phyloP scores from a whole-genome alignment of 768 basidiomycete species.

The Xanthoconium stramineum region DNA sequence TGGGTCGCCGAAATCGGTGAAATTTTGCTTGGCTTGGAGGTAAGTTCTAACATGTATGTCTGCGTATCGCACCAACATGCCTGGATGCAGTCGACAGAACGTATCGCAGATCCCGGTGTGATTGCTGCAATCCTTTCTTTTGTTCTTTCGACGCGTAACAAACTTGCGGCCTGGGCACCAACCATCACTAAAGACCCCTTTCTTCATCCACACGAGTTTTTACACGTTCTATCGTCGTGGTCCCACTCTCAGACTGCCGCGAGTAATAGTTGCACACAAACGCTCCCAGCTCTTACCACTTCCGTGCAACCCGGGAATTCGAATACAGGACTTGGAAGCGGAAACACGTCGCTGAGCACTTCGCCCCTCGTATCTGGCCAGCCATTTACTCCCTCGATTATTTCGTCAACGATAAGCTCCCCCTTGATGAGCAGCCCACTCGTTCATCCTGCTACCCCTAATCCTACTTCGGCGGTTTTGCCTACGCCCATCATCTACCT shows the following conservation, averaged over 20 bases:
- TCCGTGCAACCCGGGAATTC: constrained; percentile 16
- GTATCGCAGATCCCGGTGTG: constrained; percentile 68
- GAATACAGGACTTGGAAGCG: constrained; percentile 10
- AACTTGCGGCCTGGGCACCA: constrained; percentile 51
- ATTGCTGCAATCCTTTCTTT: constrained; percentile 70
- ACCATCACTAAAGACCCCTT: constrained; percentile 75
- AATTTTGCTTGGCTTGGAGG: constrained; percentile 61
- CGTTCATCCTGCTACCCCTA: constrained; percentile 15
- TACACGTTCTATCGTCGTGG: constrained; percentile 42
- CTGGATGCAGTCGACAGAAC: constrained; percentile 56
- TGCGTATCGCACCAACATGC: background rate
- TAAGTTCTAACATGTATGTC: constrained; percentile 15
- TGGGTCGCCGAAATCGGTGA: constrained; percentile 71
- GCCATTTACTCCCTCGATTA: constrained; percentile 2
- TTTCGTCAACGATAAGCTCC: constrained; percentile 3
- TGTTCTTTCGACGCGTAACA: constrained; percentile 66
- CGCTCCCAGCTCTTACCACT: constrained; percentile 32
- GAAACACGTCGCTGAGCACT: constrained; percentile 15
- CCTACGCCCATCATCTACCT: constrained; percentile 17
- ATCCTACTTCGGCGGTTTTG: background rate
- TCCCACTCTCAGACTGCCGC: constrained; percentile 17
- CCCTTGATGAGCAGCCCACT: constrained; percentile 9
- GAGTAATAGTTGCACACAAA: constrained; percentile 15
- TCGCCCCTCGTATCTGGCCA: constrained; percentile 14
- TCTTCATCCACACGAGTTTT: constrained; percentile 59